Percentiles rank a stretch among this genome's conserved stretches.
Evolutionary conservation across 1,284 basidiomycete genomes (phyloP).

Genomic region (Erythrobasidium hasegawianum): DNA sequence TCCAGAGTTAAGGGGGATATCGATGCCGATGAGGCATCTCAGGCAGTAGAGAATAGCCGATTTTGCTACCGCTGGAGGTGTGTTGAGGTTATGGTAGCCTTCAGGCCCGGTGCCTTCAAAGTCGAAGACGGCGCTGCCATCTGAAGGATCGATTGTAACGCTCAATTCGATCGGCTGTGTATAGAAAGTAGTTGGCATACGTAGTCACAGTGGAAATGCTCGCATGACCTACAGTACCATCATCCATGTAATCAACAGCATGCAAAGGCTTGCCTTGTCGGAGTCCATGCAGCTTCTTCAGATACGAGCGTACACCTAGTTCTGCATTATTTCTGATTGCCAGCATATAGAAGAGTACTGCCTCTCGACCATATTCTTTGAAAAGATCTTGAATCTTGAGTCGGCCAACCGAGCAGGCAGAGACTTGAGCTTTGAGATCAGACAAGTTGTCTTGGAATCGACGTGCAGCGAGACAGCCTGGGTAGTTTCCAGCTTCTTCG

Average conservation of each 20-base stretch:
- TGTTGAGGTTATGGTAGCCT: slow-evolving; percentile 65
- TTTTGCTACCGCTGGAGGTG: slow-evolving; percentile 70
- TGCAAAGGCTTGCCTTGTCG: slow-evolving; percentile 58
- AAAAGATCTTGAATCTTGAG: slow-evolving; percentile 59
- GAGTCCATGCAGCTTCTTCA: slow-evolving; percentile 66
- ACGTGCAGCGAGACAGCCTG: slow-evolving; percentile 49
- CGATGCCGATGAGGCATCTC: slow-evolving; percentile 77
- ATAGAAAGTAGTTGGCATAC: neutral
- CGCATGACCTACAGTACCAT: slow-evolving; percentile 80
- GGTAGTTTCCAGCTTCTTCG: slow-evolving; percentile 73
- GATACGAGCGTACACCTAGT: slow-evolving; percentile 73
- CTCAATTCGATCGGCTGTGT: slow-evolving; percentile 9
- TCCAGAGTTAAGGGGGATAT: slow-evolving; percentile 87
- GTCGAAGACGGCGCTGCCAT: slow-evolving; percentile 80
- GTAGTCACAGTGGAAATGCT: slow-evolving; percentile 35
- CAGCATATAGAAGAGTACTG: slow-evolving; percentile 87
- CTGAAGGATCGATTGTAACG: slow-evolving; percentile 64
- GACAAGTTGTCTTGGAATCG: slow-evolving; percentile 77
- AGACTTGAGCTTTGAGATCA: slow-evolving; percentile 92
- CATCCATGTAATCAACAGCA: slow-evolving; percentile 76
- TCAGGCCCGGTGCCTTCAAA: slow-evolving; percentile 62
- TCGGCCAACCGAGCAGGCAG: slow-evolving; percentile 56
- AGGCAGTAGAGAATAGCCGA: slow-evolving; percentile 92
- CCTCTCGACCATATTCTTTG: slow-evolving; percentile 76
- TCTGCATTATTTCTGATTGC: slow-evolving; percentile 84